A percentile compares a stretch with the other conserved stretches of the same genome.
These are phyloP conservation scores for Kalmanozyma brasiliensis DNA, from an alignment of 1,284 basidiomycete genomes.

Conservation along the genomic window DNA sequence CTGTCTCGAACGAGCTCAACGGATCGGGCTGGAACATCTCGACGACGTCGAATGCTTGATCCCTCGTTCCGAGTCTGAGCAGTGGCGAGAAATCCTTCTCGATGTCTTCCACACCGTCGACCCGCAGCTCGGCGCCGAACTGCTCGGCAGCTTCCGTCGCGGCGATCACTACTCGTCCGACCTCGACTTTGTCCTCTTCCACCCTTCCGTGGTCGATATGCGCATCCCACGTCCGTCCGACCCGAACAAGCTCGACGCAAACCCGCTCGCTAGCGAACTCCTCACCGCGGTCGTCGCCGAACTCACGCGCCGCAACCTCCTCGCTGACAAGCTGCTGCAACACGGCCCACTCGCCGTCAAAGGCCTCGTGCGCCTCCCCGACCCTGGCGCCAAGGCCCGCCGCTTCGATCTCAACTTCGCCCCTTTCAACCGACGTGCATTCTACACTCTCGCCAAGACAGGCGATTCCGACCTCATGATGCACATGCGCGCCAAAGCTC, in stretches of 20 bases:
- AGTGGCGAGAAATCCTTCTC: conserved; percentile 21
- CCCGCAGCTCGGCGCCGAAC: conserved; percentile 15
- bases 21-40: conserved; percentile 30
- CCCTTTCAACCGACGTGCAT: conserved; percentile 28
- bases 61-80: conserved; percentile 24
- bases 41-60: conserved; percentile 38
- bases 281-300: conserved; percentile 14
- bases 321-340: conserved; percentile 21
- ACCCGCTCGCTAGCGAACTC: conserved; percentile 16
- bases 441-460: conserved; percentile 40
- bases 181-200: conserved; percentile 40
- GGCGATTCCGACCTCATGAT: conserved; percentile 41
- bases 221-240: conserved; percentile 11
- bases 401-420: conserved; percentile 42
- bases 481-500: conserved; percentile 25
- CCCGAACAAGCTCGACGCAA: conserved; percentile 3
- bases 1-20: conserved; percentile 27
- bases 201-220: conserved; percentile 20
- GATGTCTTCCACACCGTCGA: conserved; percentile 25
- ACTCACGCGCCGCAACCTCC: conserved; percentile 12
- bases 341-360: conserved; percentile 29
- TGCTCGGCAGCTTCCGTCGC: conserved; percentile 37
- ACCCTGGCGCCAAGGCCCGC: conserved; percentile 13
- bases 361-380: conserved; percentile 24
- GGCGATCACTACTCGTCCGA: conserved; percentile 42